Base-by-base conservation (phyloP, 2,329 filamentous ascomycete genomes). In the Fusarium albosuccineum region DNA sequence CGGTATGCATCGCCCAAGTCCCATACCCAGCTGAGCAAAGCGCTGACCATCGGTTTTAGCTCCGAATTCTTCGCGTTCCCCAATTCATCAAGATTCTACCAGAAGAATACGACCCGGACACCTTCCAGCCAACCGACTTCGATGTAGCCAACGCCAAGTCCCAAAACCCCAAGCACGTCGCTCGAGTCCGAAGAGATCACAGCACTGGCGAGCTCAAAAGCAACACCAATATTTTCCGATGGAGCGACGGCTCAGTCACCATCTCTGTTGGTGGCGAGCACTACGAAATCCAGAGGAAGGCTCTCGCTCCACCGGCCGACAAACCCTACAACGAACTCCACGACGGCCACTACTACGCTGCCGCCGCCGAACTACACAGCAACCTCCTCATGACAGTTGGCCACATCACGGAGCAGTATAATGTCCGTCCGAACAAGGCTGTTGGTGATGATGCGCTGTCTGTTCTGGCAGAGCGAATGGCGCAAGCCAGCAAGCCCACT, bases 201-300 rank as follows among this genome's bases (percentile, higher is more conserved):
- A 84, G 84, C n/a, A 90, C 88, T 1, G 85, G 86, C 49, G 82
- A 88, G 64, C 82, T 94, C 11, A 87, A 91, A 74, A 94, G 91
- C 74, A 95, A 95, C 75, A 87, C 92, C 3, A 86, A 90, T 65
- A 81, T 95, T 30, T 87, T 92, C 74, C 87, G 87, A 70, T 95
- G 92, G 92, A 93, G 89, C 64, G 92, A 95, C 73, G 92, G 92
- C 29, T 93, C 90, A 5, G 81, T 92, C 14, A 94, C 91, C 10
- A 82, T 95, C 26, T 87, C 91, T n/a, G 83, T 94, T 26, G 92
- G 91, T 13, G 89, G 88, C 61, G 88, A 90, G 66, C 92, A 94
- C 73, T 94, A 91, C 81, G 91, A 93, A 73, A 85, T 94, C 45
- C 85, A 89, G 65, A 89, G 87, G 71, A 93, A 92, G 78, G 80